phyloP scores from a whole-genome alignment of 2,329 filamentous ascomycete species.

The Scortechinia acanthostroma region DNA sequence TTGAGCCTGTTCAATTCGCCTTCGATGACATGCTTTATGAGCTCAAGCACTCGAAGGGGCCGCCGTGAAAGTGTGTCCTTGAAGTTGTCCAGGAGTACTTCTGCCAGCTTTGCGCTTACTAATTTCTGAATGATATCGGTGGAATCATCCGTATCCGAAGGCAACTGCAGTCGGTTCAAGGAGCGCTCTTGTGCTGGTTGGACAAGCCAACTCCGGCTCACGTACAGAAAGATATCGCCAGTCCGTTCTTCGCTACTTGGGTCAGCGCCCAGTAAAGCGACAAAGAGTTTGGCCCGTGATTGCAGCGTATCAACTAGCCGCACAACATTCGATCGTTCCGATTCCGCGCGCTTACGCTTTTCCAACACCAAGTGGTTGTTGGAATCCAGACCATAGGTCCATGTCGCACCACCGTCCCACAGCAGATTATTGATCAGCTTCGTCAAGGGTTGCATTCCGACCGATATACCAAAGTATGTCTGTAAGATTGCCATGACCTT shows the following conservation, averaged over 20 bases:
- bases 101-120: slow-evolving; percentile 26
- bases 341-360: slow-evolving; percentile 15
- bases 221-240: slow-evolving; percentile 28
- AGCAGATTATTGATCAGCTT: slow-evolving; percentile 27
- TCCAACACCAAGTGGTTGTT: slow-evolving; percentile 14
- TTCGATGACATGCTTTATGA: slow-evolving; percentile 28
- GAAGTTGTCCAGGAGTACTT: slow-evolving; percentile 28
- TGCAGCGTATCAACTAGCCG: slow-evolving; percentile 17
- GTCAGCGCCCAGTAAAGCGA: slow-evolving; percentile 22
- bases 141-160: slow-evolving; percentile 11
- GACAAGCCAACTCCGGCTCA: slow-evolving; percentile 28
- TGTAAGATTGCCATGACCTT: slow-evolving; percentile 19
- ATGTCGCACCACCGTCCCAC: slow-evolving; percentile 22
- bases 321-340: neutral
- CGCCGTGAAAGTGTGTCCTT: slow-evolving; percentile 28
- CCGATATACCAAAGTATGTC: slow-evolving; percentile 28
- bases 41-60: slow-evolving; percentile 25
- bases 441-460: slow-evolving; percentile 19
- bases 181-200: slow-evolving; percentile 8
- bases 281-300: slow-evolving; percentile 22
- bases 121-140: slow-evolving; percentile 21
- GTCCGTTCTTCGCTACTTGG: slow-evolving; percentile 26
- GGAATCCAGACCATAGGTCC: slow-evolving; percentile 18
- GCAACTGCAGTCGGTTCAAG: slow-evolving; percentile 7
- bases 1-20: slow-evolving; percentile 17